phyloP scores from a whole-genome alignment of 176 grass and related monocot species.

The Olyra latifolia region DNA sequence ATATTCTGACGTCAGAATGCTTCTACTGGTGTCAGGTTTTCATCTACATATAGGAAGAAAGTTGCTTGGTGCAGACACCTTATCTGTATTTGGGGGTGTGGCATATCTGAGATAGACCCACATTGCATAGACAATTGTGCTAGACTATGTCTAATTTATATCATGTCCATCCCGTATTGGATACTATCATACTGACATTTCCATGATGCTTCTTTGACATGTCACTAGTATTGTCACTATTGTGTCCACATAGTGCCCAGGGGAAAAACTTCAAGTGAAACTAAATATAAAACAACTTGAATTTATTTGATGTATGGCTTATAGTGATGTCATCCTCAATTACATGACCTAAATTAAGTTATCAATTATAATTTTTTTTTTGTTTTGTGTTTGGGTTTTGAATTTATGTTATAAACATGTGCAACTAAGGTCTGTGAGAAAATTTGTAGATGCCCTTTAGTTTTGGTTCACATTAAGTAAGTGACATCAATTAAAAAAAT shows the following conservation, averaged over 20 bases:
- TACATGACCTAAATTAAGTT: neutral
- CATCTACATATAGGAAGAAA: conserved; percentile 23
- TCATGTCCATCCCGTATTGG: neutral
- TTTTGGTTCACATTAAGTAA: neutral
- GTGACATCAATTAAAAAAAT: neutral
- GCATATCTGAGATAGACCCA: conserved; percentile 6
- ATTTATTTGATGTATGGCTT: neutral
- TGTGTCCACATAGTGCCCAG: conserved; percentile 2
- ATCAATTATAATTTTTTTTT: neutral
- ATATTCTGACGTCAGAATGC: neutral
- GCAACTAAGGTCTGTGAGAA: neutral
- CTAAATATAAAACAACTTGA: neutral
- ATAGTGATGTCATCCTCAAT: neutral
- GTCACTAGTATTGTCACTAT: neutral
- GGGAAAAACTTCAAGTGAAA: neutral
- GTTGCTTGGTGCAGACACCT: neutral
- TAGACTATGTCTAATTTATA: conserved; percentile 11
- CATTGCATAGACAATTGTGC: neutral
- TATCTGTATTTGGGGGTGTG: conserved; percentile 12
- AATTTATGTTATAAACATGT: neutral
- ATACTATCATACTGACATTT: neutral
- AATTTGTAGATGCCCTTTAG: neutral
- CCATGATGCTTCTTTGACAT: neutral
- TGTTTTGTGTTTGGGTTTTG: conserved; percentile 18
- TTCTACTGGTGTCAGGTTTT: conserved; percentile 2